Evolutionary conservation across 2,329 filamentous ascomycete species (phyloP).

Genomic region (Trichoderma sp.): DNA sequence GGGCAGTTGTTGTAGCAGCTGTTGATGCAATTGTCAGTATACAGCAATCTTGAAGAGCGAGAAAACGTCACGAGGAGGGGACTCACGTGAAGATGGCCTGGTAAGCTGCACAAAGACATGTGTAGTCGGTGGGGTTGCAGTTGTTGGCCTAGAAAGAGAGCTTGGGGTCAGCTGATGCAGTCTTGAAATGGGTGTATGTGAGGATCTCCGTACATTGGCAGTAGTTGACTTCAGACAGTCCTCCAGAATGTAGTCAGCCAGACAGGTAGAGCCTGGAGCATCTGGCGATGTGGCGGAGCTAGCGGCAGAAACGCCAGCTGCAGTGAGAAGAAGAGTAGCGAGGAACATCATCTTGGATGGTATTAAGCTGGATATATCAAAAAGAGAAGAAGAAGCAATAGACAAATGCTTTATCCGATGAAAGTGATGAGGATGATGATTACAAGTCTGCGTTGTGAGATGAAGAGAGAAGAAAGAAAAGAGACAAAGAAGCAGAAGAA

Average conservation of each 20-base stretch:
- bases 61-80: constrained; percentile 8
- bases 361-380: background rate
- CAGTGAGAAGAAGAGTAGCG: constrained; percentile 41
- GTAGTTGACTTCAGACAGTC: constrained; percentile 46
- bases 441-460: background rate
- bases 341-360: constrained; percentile 49
- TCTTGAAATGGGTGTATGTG: background rate
- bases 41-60: background rate
- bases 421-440: background rate
- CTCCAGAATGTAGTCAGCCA: constrained; percentile 51
- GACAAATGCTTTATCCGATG: background rate
- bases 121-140: constrained; percentile 47
- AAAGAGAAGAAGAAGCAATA: background rate
- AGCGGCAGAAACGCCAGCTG: constrained; percentile 19
- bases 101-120: constrained; percentile 50
- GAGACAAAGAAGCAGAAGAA: background rate
- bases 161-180: background rate
- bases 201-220: constrained; percentile 36
- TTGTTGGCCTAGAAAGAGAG: constrained; percentile 34
- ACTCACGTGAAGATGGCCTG: constrained; percentile 49
- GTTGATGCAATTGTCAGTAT: constrained; percentile 22
- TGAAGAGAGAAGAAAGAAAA: background rate
- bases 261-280: constrained; percentile 41
- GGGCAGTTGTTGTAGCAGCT: constrained; percentile 62
- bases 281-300: constrained; percentile 31